A percentile compares a stretch with the other conserved stretches of the same genome.
Evolutionary conservation across 306 rosid genomes (phyloP).

Genomic region (Astragalus glycyphyllos): DNA sequence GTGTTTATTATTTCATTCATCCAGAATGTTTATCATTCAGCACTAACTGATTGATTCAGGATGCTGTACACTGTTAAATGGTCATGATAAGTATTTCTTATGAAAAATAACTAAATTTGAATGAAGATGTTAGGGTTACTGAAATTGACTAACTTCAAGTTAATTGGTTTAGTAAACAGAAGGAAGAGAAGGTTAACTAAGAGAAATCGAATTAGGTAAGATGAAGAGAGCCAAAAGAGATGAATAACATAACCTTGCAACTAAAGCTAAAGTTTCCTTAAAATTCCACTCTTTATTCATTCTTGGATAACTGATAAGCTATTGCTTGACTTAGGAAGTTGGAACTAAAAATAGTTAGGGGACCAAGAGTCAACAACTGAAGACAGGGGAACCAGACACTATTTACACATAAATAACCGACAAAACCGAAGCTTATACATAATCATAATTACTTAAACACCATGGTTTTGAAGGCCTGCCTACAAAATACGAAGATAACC

Average conservation of each 20-base stretch:
- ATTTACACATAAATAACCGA: conserved; percentile 3
- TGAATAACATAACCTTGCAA: neutral
- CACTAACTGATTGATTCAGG: conserved; percentile 30
- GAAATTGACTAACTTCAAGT: conserved; percentile 4
- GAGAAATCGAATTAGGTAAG: conserved; percentile 4
- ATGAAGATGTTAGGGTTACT: conserved; percentile 21
- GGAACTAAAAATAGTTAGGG: conserved; percentile 7
- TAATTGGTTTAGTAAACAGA: conserved; percentile 34
- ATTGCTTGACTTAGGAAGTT: conserved; percentile 15
- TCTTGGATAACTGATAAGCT: neutral
- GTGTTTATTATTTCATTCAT: conserved; percentile 18
- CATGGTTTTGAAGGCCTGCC: conserved; percentile 8
- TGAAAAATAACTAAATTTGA: conserved; percentile 23
- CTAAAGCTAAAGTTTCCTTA: conserved; percentile 22
- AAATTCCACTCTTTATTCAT: conserved; percentile 22
- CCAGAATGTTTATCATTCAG: conserved; percentile 26
- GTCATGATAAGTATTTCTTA: conserved; percentile 21
- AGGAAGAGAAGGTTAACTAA: conserved; percentile 19
- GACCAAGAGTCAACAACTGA: conserved; percentile 16
- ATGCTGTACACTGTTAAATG: conserved; percentile 22
- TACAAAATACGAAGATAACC: conserved; percentile 1
- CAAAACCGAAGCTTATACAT: neutral
- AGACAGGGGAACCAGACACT: conserved; percentile 16
- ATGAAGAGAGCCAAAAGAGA: conserved; percentile 24
- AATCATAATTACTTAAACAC: neutral